Evolutionary conservation across 2,329 filamentous ascomycete genomes (phyloP).

Genomic region (Fusarium liriodendri): DNA sequence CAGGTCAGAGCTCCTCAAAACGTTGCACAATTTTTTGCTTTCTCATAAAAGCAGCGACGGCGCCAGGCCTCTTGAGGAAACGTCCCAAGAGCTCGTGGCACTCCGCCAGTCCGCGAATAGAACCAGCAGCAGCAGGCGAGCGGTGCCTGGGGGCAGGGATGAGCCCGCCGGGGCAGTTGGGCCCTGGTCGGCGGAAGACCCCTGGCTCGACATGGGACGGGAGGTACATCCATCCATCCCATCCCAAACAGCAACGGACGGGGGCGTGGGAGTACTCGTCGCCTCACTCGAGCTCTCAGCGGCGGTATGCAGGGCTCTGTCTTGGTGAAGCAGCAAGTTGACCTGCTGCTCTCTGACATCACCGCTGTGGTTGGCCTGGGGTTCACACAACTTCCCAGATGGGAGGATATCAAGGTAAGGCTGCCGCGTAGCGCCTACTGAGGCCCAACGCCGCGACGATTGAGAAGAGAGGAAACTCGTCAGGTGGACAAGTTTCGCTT

Average conservation of each 20-base stretch:
- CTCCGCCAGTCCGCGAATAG: conserved; percentile 18
- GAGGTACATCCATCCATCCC: not conserved
- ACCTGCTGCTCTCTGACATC: conserved; percentile 40
- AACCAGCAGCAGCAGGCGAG: conserved; percentile 10
- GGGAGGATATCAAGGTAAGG: not conserved
- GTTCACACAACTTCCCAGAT: not conserved
- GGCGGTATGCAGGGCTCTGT: conserved; percentile 11
- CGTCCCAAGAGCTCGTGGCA: conserved; percentile 5
- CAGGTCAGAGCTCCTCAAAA: not conserved
- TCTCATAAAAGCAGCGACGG: conserved; percentile 5
- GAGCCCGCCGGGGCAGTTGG: conserved; percentile 21
- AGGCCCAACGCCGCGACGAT: not conserved
- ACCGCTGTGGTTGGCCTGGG: conserved; percentile 17
- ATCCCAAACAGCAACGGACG: conserved; percentile 3
- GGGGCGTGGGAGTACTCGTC: conserved; percentile 21
- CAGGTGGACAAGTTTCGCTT: not conserved
- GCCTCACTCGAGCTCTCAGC: conserved; percentile 22
- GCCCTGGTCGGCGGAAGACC: conserved; percentile 26
- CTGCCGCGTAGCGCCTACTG: conserved; percentile 6
- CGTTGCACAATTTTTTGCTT: not conserved
- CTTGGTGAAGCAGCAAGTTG: conserved; percentile 11
- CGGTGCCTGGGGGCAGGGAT: conserved; percentile 27
- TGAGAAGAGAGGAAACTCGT: not conserved
- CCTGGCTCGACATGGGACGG: conserved; percentile 37
- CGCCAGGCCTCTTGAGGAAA: conserved; percentile 2